Percentiles rank a stretch among this genome's conserved stretches.
Conservation (phyloP, 306 rosid species). For the Cucurbita argyrosperma region DNA sequence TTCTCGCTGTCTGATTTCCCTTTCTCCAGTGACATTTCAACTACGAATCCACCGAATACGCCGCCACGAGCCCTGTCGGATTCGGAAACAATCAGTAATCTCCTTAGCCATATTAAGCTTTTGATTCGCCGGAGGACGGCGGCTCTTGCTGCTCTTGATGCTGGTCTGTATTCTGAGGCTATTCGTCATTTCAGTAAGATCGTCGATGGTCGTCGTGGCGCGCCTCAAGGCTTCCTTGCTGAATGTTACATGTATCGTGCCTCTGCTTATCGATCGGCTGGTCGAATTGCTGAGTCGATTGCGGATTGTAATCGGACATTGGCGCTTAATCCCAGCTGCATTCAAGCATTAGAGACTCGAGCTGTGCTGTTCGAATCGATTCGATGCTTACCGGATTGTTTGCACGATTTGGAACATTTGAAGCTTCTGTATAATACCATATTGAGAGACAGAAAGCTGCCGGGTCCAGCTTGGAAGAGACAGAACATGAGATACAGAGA, state of each 20-base stretch:
- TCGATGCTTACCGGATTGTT: conserved; percentile 71
- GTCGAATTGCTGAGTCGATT: conserved; percentile 72
- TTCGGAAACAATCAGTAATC: conserved; percentile 40
- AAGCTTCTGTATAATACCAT: conserved; percentile 80
- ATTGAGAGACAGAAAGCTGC: conserved; percentile 66
- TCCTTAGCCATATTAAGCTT: conserved; percentile 71
- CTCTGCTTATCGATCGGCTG: conserved; percentile 43
- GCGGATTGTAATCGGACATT: conserved; percentile 86
- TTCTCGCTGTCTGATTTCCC: conserved; percentile 36
- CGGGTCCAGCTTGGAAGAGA: conserved; percentile 88
- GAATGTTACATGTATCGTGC: conserved; percentile 84
- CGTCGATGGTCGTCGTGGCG: conserved; percentile 79
- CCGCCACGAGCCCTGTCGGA: conserved; percentile 37
- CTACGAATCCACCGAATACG: conserved; percentile 24
- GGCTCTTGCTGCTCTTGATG: conserved; percentile 76
- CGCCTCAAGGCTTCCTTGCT: conserved; percentile 80
- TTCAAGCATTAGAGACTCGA: conserved; percentile 78
- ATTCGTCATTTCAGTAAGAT: conserved; percentile 86
- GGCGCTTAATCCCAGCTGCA: conserved; percentile 59
- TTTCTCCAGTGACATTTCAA: conserved; percentile 14
- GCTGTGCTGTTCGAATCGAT: conserved; percentile 62
- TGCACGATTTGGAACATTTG: conserved; percentile 82
- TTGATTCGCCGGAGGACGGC: conserved; percentile 71
- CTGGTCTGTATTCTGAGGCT: conserved; percentile 74
- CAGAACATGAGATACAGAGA: conserved; percentile 64